Conservation (phyloP, 148 eudicot species). For the Limonium bicolor region DNA sequence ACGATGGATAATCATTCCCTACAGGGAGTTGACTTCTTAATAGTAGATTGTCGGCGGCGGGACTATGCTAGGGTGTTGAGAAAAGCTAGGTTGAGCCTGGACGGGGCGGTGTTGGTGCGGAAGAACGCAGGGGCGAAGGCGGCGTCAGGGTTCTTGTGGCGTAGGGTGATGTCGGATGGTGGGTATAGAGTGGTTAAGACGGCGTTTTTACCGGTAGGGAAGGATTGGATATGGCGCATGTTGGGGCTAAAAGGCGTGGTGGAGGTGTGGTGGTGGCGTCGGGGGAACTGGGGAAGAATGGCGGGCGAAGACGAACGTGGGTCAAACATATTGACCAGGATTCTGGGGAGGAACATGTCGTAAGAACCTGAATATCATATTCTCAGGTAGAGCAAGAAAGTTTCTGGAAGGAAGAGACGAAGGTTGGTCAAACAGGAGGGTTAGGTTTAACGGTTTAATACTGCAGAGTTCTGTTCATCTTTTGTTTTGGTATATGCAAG, state of each 20-base stretch:
- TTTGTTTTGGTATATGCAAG: too few relatives aligned
- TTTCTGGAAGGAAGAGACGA: too few relatives aligned
- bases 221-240: conserved; percentile 29
- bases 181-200: conserved; percentile 16
- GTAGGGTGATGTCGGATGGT: conserved; percentile 5
- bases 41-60: conserved; percentile 15
- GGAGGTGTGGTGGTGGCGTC: not conserved
- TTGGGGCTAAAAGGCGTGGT: not conserved
- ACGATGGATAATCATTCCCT: conserved; percentile 10
- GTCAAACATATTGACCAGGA: conserved; percentile 14
- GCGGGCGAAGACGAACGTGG: conserved; percentile 9
- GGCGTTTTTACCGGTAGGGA: conserved; percentile 15
- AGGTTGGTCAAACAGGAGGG: too few relatives aligned
- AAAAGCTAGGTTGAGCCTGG: conserved; percentile 13
- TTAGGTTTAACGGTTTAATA: too few relatives aligned
- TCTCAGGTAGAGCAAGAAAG: too few relatives aligned
- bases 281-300: too few relatives aligned
- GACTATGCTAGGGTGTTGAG: conserved; percentile 11
- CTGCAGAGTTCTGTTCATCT: too few relatives aligned
- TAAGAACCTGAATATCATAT: too few relatives aligned
- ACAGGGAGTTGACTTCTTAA: conserved; percentile 22
- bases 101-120: conserved; percentile 27
- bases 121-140: conserved; percentile 2
- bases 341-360: conserved; percentile 26
- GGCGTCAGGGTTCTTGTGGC: conserved; percentile 14